Evolutionary conservation across 148 eudicot genomes (phyloP).

Genomic region (Chenopodium album): DNA sequence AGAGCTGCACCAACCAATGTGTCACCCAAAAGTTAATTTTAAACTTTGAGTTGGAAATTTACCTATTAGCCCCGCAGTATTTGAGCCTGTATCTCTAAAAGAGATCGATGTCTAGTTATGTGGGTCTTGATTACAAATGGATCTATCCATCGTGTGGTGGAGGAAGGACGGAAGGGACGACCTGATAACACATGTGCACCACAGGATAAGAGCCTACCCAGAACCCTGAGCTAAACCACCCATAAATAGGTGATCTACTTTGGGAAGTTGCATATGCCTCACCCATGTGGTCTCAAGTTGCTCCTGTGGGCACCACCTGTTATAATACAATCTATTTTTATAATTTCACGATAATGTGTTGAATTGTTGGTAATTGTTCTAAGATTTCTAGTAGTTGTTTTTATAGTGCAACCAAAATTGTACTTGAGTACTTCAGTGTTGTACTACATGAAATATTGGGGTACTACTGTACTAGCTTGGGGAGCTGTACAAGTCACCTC

Average conservation of each 20-base stretch:
- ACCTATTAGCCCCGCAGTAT: background rate
- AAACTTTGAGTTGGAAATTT: slow-evolving; percentile 26
- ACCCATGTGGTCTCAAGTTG: slow-evolving; percentile 35
- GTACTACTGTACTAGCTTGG: too few species aligned
- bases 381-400: background rate
- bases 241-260: background rate
- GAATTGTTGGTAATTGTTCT: background rate
- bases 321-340: background rate
- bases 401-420: background rate
- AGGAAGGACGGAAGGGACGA: slow-evolving; percentile 61
- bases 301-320: slow-evolving; percentile 34
- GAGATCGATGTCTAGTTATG: too few species aligned
- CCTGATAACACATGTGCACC: slow-evolving; percentile 65
- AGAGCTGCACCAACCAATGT: slow-evolving; percentile 45
- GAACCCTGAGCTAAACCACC: background rate
- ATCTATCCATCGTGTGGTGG: slow-evolving; percentile 31
- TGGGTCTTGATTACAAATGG: too few species aligned
- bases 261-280: background rate
- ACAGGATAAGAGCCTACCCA: background rate
- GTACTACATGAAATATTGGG: too few species aligned
- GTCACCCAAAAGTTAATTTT: slow-evolving; percentile 41
- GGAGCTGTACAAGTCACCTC: too few species aligned
- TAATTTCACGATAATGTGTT: background rate
- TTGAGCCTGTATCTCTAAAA: too few species aligned
- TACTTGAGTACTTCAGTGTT: too few species aligned